Percentiles rank a stretch among this genome's conserved stretches.
phyloP scores from a whole-genome alignment of 2,329 filamentous ascomycete genomes.

The Exophiala sideris region DNA sequence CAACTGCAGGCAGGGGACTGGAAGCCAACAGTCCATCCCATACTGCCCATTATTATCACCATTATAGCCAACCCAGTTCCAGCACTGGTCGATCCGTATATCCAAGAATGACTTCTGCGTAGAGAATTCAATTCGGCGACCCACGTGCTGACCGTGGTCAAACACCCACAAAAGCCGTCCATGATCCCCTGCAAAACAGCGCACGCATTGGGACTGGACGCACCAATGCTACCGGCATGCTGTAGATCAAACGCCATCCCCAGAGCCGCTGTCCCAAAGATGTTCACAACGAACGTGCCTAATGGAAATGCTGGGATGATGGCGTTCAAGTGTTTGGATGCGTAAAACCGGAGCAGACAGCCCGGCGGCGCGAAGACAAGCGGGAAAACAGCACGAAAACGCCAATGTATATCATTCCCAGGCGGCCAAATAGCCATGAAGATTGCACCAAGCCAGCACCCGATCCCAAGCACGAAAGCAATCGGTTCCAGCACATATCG shows the following conservation, averaged over 20 bases:
- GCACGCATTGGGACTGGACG: conserved; percentile 49
- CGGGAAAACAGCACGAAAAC: conserved; percentile 66
- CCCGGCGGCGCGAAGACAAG: conserved; percentile 76
- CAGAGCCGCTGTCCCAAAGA: conserved; percentile 68
- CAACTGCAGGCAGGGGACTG: conserved; percentile 13
- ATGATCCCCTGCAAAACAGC: conserved; percentile 62
- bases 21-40: conserved; percentile 67
- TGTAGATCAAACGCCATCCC: conserved; percentile 74
- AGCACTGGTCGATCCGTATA: conserved; percentile 52
- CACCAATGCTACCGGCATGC: conserved; percentile 50
- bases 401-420: conserved; percentile 57
- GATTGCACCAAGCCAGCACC: conserved; percentile 70
- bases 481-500: conserved; percentile 60
- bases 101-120: conserved; percentile 57
- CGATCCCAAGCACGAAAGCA: conserved; percentile 60
- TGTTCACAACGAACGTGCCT: conserved; percentile 76
- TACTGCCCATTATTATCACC: conserved; percentile 70
- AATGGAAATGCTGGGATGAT: conserved; percentile 65
- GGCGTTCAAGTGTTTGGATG: conserved; percentile 64
- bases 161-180: conserved; percentile 63
- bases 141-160: conserved; percentile 65
- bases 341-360: conserved; percentile 68
- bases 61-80: conserved; percentile 55
- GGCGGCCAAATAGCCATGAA: conserved; percentile 67
- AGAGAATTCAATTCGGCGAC: conserved; percentile 55